Evolutionary conservation across 139 green algal genomes (phyloP).

Genomic region (Chlorella sorokiniana): DNA sequence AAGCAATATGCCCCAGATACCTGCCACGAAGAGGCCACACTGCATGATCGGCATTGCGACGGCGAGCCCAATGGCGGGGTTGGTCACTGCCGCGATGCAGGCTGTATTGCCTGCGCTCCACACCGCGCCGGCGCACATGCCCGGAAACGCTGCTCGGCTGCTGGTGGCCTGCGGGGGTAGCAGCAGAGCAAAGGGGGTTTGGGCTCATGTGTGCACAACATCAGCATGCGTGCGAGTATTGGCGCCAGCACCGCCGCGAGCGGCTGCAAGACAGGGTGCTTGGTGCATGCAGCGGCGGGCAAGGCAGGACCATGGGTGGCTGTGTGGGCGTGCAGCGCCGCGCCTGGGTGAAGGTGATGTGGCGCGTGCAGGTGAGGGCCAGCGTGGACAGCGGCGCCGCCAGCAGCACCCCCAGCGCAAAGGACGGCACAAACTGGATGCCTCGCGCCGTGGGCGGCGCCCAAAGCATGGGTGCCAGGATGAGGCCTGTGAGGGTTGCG

Average conservation of each 20-base stretch:
- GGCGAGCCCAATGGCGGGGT: neutral
- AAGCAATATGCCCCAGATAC: slow-evolving; percentile 54
- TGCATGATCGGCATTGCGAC: slow-evolving; percentile 35
- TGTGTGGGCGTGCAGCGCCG: too few species aligned
- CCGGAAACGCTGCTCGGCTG: slow-evolving; percentile 10
- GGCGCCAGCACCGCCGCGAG: too few species aligned
- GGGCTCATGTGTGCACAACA: neutral
- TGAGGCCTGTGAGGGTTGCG: slow-evolving; percentile 33
- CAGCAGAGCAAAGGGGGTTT: neutral
- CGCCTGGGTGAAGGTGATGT: neutral
- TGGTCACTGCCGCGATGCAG: slow-evolving; percentile 46
- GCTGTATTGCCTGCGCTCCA: slow-evolving; percentile 51
- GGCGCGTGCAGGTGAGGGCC: neutral
- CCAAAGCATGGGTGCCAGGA: slow-evolving; percentile 53
- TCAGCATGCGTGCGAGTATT: neutral
- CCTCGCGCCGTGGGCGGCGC: slow-evolving; percentile 31
- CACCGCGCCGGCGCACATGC: slow-evolving; percentile 35
- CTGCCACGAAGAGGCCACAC: slow-evolving; percentile 53
- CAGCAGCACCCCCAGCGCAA: slow-evolving; percentile 45
- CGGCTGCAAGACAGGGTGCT: too few species aligned
- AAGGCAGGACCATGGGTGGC: too few species aligned
- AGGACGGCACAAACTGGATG: slow-evolving; percentile 45
- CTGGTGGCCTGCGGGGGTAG: slow-evolving; percentile 11
- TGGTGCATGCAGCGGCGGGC: too few species aligned
- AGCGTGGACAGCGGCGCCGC: slow-evolving; percentile 34